Percentiles rank a stretch among this genome's conserved stretches.
Evolutionary conservation across 164 flowering plant species (phyloP).

Genomic region (Platanus orientalis): DNA sequence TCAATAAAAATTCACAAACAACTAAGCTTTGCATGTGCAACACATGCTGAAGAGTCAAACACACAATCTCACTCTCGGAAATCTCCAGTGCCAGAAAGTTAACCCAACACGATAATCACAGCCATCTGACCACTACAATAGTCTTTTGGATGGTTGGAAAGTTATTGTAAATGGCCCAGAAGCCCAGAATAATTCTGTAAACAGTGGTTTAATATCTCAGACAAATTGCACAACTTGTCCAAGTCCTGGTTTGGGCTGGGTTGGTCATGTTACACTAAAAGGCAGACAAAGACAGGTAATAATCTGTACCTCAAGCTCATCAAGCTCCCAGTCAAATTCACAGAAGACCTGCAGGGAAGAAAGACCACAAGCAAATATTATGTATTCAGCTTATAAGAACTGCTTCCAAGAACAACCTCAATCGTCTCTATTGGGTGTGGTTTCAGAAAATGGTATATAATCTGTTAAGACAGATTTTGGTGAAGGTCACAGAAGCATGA

Average conservation of each 20-base stretch:
- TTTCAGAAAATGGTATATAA: background rate
- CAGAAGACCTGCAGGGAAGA: constrained; percentile 58
- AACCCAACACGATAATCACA: background rate
- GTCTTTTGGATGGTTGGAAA: too few species aligned
- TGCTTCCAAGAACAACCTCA: too few species aligned
- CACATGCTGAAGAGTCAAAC: background rate
- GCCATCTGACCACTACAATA: too few species aligned
- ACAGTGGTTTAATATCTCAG: too few species aligned
- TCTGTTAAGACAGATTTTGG: background rate
- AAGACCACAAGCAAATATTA: background rate
- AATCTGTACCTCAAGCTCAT: constrained; percentile 66
- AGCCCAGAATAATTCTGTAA: too few species aligned
- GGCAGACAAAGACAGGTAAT: too few species aligned
- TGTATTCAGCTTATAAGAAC: background rate
- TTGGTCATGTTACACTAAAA: too few species aligned
- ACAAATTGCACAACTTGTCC: too few species aligned
- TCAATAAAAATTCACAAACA: background rate
- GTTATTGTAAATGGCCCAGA: too few species aligned
- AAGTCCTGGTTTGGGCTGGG: too few species aligned
- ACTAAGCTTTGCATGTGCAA: background rate
- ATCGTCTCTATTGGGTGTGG: background rate
- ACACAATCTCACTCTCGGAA: background rate
- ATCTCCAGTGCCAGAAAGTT: background rate
- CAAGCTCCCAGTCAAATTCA: constrained; percentile 92
- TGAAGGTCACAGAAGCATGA: background rate